phyloP scores from a whole-genome alignment of 2,329 filamentous ascomycete genomes.

The Pochonia chlamydosporia region DNA sequence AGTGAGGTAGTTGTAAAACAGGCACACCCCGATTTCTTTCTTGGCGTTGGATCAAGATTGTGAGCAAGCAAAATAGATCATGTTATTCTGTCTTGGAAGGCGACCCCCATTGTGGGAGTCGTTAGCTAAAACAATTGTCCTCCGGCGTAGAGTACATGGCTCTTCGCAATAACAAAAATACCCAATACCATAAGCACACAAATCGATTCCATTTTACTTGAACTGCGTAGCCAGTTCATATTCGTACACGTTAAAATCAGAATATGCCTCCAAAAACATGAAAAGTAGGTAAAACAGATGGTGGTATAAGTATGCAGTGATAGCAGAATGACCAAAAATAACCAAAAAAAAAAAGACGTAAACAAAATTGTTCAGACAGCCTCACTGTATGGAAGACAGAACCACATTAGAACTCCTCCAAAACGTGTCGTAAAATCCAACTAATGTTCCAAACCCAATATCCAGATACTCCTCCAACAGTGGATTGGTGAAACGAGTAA shows the following conservation, averaged over 20 bases:
- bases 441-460: background rate
- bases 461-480: background rate
- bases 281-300: background rate
- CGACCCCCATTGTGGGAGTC: too few species aligned
- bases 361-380: constrained; percentile 6
- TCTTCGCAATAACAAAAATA: background rate
- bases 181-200: background rate
- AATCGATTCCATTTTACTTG: background rate
- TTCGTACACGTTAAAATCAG: background rate
- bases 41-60: too few species aligned
- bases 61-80: too few species aligned
- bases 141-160: too few species aligned
- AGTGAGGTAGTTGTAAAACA: too few species aligned
- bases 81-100: too few species aligned
- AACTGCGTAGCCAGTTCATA: background rate
- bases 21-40: too few species aligned
- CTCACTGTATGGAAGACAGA: background rate
- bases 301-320: constrained; percentile 3
- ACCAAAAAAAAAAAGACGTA: background rate
- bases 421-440: background rate
- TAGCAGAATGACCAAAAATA: background rate
- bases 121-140: too few species aligned
- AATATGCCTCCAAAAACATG: background rate
- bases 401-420: background rate
- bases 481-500: background rate